phyloP scores from a whole-genome alignment of 805 yeast species.

The Kuraishia ogatae region DNA sequence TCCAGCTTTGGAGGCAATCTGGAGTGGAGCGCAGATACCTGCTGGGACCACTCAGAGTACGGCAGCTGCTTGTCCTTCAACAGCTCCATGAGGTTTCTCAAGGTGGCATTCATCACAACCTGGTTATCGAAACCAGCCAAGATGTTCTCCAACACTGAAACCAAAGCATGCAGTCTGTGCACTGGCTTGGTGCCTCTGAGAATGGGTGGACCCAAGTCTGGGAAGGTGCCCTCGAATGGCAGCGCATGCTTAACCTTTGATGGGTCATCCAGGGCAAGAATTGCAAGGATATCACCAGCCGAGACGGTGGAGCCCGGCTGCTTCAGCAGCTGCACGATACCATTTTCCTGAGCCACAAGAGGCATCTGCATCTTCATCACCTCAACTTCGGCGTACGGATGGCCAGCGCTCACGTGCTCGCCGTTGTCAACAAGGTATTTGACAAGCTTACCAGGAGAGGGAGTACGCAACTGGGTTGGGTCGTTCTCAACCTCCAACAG shows the following conservation, averaged over 20 bases:
- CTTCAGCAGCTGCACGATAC: slow-evolving; percentile 84
- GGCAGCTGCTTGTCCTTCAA: slow-evolving; percentile 80
- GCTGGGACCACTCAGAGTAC: slow-evolving; percentile 83
- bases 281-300: slow-evolving; percentile 97
- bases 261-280: slow-evolving; percentile 91
- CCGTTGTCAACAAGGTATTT: slow-evolving; percentile 92
- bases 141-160: slow-evolving; percentile 64
- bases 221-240: slow-evolving; percentile 91
- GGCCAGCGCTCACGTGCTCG: slow-evolving; percentile 85
- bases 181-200: slow-evolving; percentile 79
- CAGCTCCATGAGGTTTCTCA: slow-evolving; percentile 62
- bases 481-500: slow-evolving; percentile 91
- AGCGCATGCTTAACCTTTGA: slow-evolving; percentile 94
- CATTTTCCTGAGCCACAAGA: slow-evolving; percentile 85
- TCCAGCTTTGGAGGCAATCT: slow-evolving; percentile 79
- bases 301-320: slow-evolving; percentile 97
- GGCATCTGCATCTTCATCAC: slow-evolving; percentile 99
- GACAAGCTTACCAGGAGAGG: slow-evolving; percentile 97
- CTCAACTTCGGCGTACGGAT: slow-evolving; percentile 96
- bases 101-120: slow-evolving; percentile 81
- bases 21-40: slow-evolving; percentile 84
- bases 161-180: slow-evolving; percentile 55
- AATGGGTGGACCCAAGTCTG: slow-evolving; percentile 77
- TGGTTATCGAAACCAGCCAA: slow-evolving; percentile 92
- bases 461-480: slow-evolving; percentile 97